A percentile compares a stretch with the other conserved stretches of the same genome.
phyloP scores from a whole-genome alignment of 345 rosid species.

The Physaria fendleri region DNA sequence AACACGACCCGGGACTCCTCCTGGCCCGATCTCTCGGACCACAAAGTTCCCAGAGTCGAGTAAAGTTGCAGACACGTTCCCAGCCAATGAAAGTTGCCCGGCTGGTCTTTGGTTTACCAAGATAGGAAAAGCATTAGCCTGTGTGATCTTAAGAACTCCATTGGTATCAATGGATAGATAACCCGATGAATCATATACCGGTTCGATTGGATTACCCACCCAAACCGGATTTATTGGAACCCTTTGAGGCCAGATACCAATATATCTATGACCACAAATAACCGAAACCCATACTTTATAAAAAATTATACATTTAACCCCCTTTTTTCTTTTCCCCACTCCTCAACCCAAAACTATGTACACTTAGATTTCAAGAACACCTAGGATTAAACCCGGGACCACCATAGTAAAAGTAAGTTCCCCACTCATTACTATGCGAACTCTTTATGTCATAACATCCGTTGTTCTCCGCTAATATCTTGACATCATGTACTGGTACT shows the following conservation, averaged over 20 bases:
- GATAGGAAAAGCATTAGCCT: slow-evolving; percentile 25
- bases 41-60: slow-evolving; percentile 50
- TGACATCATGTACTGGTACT: slow-evolving; percentile 52
- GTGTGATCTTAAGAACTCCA: slow-evolving; percentile 42
- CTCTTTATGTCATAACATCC: slow-evolving; percentile 80
- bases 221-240: slow-evolving; percentile 38
- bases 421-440: slow-evolving; percentile 78
- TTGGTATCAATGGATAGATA: slow-evolving; percentile 36
- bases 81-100: neutral
- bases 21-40: slow-evolving; percentile 22
- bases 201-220: slow-evolving; percentile 47
- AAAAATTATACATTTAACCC: slow-evolving; percentile 15
- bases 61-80: slow-evolving; percentile 35
- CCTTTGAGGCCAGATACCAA: slow-evolving; percentile 46
- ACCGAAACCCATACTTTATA: slow-evolving; percentile 18
- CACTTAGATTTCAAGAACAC: slow-evolving; percentile 48
- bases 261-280: slow-evolving; percentile 38
- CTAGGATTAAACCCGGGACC: slow-evolving; percentile 79
- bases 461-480: slow-evolving; percentile 78
- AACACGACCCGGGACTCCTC: slow-evolving; percentile 33
- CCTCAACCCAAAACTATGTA: slow-evolving; percentile 8
- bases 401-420: slow-evolving; percentile 84
- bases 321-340: neutral
- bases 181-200: slow-evolving; percentile 51
- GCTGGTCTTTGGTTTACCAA: slow-evolving; percentile 31